These are phyloP conservation scores for Hydrangea macrophylla DNA, from an alignment of 148 eudicot genomes.

Conservation along the genomic window DNA sequence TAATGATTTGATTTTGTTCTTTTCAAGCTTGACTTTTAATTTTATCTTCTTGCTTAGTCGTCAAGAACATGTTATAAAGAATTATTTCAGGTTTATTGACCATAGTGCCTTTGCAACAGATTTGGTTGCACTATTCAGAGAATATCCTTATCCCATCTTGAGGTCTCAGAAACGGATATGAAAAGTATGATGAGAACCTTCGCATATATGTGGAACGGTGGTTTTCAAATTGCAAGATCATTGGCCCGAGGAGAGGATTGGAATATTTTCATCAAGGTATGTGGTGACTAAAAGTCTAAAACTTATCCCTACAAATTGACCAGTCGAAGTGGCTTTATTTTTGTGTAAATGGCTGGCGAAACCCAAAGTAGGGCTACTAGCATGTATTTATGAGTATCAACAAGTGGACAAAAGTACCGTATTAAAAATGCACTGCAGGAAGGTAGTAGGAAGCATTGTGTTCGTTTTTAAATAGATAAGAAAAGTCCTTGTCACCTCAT, in stretches of 20 bases:
- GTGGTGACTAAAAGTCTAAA: neutral
- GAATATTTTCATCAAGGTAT: constrained; percentile 72
- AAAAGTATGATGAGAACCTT: constrained; percentile 29
- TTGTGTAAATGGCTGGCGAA: too few species aligned
- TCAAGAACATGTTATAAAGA: neutral
- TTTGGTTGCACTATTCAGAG: constrained; percentile 44
- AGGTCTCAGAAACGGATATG: constrained; percentile 55
- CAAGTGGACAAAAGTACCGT: too few species aligned
- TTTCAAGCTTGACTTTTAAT: constrained; percentile 1
- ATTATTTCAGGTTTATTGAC: constrained; percentile 24
- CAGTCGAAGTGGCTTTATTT: too few species aligned
- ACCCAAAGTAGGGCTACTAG: too few species aligned
- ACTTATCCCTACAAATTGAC: too few species aligned
- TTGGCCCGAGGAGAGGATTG: constrained; percentile 82
- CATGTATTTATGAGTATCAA: too few species aligned
- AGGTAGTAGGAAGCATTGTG: too few species aligned
- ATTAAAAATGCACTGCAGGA: too few species aligned
- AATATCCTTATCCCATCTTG: constrained; percentile 51
- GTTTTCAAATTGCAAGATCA: constrained; percentile 31
- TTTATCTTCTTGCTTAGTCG: neutral
- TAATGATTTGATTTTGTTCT: neutral
- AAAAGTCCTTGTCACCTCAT: too few species aligned
- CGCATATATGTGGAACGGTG: constrained; percentile 51
- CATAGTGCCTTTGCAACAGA: constrained; percentile 32
- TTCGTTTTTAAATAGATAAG: too few species aligned